Evolutionary conservation across 2,329 filamentous ascomycete species (phyloP).

Genomic region (Penicillium sp.): DNA sequence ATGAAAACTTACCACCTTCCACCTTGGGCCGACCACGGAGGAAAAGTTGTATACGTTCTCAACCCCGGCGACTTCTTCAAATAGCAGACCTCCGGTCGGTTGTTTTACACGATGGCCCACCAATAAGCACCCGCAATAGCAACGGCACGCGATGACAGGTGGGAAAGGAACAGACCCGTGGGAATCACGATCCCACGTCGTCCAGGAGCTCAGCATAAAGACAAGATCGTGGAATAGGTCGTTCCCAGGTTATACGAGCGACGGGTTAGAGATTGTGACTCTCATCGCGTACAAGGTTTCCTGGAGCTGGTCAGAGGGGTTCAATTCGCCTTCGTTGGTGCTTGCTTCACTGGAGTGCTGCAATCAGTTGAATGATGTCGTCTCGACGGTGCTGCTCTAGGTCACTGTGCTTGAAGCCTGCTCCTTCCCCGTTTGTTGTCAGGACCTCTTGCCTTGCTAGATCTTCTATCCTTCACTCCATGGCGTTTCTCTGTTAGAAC

Average conservation of each 20-base stretch:
- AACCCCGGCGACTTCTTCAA: conserved; percentile 2
- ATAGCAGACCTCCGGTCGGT: conserved; percentile 10
- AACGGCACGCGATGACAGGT: conserved; percentile 9
- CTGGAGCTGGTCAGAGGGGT: conserved; percentile 13
- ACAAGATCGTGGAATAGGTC: neutral
- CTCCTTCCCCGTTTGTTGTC: too few relatives aligned
- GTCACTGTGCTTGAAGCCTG: too few relatives aligned
- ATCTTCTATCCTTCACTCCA: too few relatives aligned
- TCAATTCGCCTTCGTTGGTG: conserved; percentile 9
- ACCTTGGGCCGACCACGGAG: conserved; percentile 13
- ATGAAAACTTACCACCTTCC: conserved; percentile 15
- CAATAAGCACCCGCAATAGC: conserved; percentile 8
- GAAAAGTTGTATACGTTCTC: conserved; percentile 10
- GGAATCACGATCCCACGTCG: conserved; percentile 1
- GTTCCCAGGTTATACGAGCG: conserved; percentile 9
- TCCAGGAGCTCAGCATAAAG: neutral
- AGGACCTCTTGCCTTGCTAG: too few relatives aligned
- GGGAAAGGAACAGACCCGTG: conserved; percentile 9
- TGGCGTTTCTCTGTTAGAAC: too few relatives aligned
- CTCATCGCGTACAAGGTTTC: conserved; percentile 15
- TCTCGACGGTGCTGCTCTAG: too few relatives aligned
- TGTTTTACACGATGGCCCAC: conserved; percentile 11
- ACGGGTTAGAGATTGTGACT: conserved; percentile 15
- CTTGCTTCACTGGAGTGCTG: conserved; percentile 6
- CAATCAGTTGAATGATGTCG: neutral